Conservation (phyloP, 2,329 filamentous ascomycete genomes). For the Piedraia hortae region DNA sequence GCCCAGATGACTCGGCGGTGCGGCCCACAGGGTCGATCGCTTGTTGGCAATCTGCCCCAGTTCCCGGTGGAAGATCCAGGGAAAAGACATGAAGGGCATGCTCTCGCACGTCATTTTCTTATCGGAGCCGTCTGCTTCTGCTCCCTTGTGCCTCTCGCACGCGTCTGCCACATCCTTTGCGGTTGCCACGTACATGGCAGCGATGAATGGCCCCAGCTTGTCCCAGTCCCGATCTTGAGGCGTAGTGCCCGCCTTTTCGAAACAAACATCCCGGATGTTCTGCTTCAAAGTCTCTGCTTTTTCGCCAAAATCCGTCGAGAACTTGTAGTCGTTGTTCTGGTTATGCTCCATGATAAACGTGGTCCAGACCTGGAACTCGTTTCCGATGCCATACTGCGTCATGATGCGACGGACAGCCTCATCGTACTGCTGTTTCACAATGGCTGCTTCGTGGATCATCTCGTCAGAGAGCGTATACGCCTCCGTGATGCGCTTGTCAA, state of each 20-base stretch:
- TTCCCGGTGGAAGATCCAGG: conserved; percentile 61
- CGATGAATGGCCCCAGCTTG: conserved; percentile 41
- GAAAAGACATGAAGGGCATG: conserved; percentile 75
- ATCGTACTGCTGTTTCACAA: conserved; percentile 57
- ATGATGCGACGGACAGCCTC: conserved; percentile 49
- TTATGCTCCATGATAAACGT: conserved; percentile 58
- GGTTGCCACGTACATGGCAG: conserved; percentile 71
- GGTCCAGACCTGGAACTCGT: conserved; percentile 80
- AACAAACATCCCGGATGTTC: conserved; percentile 39
- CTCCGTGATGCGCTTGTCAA: conserved; percentile 47
- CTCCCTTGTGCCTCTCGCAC: too few species aligned
- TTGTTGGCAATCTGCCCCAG: conserved; percentile 39
- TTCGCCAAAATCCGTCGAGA: conserved; percentile 53
- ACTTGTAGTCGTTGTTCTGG: conserved; percentile 52
- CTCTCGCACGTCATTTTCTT: conserved; percentile 16
- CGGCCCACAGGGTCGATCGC: neutral
- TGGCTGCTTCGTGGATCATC: conserved; percentile 29
- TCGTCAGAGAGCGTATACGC: conserved; percentile 29
- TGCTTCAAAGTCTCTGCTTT: conserved; percentile 39
- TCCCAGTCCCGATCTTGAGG: conserved; percentile 18
- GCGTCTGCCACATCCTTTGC: conserved; percentile 38
- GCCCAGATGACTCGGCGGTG: neutral
- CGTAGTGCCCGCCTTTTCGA: conserved; percentile 28
- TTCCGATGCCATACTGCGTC: conserved; percentile 55
- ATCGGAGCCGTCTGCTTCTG: conserved; percentile 19